These are phyloP conservation scores for Fusarium staphyleae DNA, from an alignment of 2,329 filamentous ascomycete genomes.

Conservation along the genomic window DNA sequence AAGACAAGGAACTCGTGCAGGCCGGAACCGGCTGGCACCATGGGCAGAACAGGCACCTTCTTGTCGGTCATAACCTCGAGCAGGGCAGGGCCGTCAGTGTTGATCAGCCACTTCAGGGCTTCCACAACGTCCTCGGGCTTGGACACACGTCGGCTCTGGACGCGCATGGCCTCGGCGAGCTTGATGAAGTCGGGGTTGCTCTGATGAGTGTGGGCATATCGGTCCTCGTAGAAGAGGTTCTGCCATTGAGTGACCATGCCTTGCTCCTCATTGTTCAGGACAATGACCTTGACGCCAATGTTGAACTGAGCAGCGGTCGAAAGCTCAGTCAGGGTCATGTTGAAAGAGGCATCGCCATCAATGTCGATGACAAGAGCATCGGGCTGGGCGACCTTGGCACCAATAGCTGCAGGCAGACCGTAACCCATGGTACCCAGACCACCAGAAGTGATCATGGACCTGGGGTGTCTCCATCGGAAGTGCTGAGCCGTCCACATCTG, in stretches of 20 bases:
- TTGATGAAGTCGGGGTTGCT: slow-evolving; percentile 96
- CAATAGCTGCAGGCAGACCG: slow-evolving; percentile 92
- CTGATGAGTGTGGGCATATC: slow-evolving; percentile 92
- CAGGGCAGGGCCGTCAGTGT: slow-evolving; percentile 88
- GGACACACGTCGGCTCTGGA: slow-evolving; percentile 74
- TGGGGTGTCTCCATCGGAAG: slow-evolving; percentile 91
- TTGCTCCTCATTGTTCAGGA: slow-evolving; percentile 97
- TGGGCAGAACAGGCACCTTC: slow-evolving; percentile 94
- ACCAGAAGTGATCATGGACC: slow-evolving; percentile 95
- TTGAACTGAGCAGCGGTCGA: slow-evolving; percentile 94
- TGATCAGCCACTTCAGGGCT: slow-evolving; percentile 85
- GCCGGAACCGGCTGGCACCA: slow-evolving; percentile 88
- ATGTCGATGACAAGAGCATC: slow-evolving; percentile 93
- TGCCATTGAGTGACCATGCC: slow-evolving; percentile 99
- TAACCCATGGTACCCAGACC: slow-evolving; percentile 90
- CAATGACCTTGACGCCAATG: slow-evolving; percentile 93
- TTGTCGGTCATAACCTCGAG: slow-evolving; percentile 92
- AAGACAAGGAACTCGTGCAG: slow-evolving; percentile 84
- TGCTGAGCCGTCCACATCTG: slow-evolving; percentile 99
- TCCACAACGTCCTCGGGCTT: slow-evolving; percentile 81
- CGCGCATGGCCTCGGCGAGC: slow-evolving; percentile 87
- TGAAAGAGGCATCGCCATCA: slow-evolving; percentile 98
- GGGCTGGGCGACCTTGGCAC: slow-evolving; percentile 81
- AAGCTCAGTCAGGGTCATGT: slow-evolving; percentile 97
- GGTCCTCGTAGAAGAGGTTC: slow-evolving; percentile 94